A percentile compares a stretch with the other conserved stretches of the same genome.
Conservation (phyloP, 306 rosid species). For the apple (Malus domestica) region DNA sequence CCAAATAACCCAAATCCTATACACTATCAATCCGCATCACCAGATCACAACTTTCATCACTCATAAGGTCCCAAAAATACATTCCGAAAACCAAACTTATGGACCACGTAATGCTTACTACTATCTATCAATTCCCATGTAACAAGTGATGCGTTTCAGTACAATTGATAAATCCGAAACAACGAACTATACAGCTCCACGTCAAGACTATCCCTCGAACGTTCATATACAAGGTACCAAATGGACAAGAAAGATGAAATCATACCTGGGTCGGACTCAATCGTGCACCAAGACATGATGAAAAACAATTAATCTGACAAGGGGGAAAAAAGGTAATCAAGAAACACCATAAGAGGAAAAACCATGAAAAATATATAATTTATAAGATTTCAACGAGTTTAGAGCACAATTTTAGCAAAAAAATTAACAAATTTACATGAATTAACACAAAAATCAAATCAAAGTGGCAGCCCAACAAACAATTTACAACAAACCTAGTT, state of each 20-base stretch:
- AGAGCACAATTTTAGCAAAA: background rate
- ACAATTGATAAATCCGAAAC: background rate
- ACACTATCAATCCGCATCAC: background rate
- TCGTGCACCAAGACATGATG: constrained; percentile 99
- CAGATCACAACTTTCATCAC: background rate
- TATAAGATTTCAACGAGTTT: background rate
- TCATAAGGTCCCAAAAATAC: background rate
- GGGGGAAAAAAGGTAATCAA: background rate
- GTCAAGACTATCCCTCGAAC: background rate
- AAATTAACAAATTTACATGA: background rate
- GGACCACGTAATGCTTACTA: background rate
- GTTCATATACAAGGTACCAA: background rate
- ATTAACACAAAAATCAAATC: background rate
- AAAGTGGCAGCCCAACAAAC: background rate
- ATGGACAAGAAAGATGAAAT: background rate
- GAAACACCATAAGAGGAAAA: background rate
- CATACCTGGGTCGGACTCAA: constrained; percentile 97
- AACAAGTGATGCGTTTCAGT: background rate
- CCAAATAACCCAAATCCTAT: background rate
- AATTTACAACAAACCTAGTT: background rate
- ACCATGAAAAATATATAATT: background rate
- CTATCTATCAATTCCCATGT: background rate
- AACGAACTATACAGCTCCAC: background rate
- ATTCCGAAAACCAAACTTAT: background rate
- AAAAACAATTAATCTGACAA: constrained; percentile 33